These are phyloP conservation scores for Helianthus annuus DNA, from an alignment of 129 eudicot species.

Conservation along the genomic window DNA sequence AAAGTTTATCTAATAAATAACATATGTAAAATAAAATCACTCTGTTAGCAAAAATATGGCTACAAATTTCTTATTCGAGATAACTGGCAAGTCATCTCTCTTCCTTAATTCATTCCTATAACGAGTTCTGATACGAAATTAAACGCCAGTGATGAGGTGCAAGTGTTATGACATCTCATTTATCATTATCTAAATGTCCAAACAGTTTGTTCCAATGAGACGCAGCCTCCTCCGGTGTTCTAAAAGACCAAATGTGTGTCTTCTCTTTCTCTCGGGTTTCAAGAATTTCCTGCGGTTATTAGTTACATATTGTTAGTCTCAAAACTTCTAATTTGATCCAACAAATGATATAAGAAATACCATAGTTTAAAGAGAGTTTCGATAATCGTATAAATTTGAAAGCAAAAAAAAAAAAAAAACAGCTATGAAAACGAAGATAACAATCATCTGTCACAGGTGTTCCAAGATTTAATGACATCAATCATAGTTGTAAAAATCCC, in stretches of 20 bases:
- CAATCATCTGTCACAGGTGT: too few relatives aligned
- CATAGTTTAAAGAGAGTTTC: too few relatives aligned
- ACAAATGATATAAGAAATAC: too few relatives aligned
- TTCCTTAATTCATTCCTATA: neutral
- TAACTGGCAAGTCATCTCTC: neutral
- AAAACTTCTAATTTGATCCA: neutral
- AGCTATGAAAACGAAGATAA: too few relatives aligned
- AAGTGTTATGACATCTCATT: neutral
- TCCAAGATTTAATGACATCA: too few relatives aligned
- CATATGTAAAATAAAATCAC: neutral
- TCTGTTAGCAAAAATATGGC: neutral
- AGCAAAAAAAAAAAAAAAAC: too few relatives aligned
- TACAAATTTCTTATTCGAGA: neutral
- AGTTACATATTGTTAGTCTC: conserved; percentile 14
- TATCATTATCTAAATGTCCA: conserved; percentile 44
- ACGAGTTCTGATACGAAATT: neutral
- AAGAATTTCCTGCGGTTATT: conserved; percentile 64
- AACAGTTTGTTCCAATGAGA: conserved; percentile 45
- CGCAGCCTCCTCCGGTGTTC: conserved; percentile 70
- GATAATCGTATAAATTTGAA: too few relatives aligned
- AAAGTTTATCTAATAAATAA: neutral
- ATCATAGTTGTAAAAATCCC: too few relatives aligned
- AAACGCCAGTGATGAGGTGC: conserved; percentile 2
- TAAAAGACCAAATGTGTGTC: conserved; percentile 68
- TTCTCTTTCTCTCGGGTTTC: conserved; percentile 63